Evolutionary conservation across 805 yeast species (phyloP).

Genomic region (Ogataea nitratoaversa): DNA sequence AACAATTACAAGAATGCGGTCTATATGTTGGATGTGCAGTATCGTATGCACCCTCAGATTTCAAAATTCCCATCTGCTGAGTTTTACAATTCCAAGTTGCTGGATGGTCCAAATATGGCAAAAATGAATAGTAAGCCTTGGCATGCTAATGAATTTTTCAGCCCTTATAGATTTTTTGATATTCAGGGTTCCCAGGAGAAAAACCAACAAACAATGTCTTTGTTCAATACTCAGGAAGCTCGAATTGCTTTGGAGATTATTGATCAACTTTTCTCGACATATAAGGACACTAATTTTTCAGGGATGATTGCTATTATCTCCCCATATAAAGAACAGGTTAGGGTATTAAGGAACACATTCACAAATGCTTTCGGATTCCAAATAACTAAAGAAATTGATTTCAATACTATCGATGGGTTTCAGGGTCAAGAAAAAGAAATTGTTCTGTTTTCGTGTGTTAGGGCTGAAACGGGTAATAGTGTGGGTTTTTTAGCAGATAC

Average conservation of each 20-base stretch:
- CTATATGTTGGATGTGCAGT: slow-evolving; percentile 80
- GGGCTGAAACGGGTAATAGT: slow-evolving; percentile 55
- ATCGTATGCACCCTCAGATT: slow-evolving; percentile 96
- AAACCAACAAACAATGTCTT: slow-evolving; percentile 62
- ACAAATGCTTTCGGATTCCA: slow-evolving; percentile 53
- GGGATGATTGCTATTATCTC: slow-evolving; percentile 88
- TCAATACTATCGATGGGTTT: slow-evolving; percentile 95
- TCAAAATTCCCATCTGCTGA: slow-evolving; percentile 81
- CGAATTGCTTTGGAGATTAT: slow-evolving; percentile 65
- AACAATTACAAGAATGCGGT: slow-evolving; percentile 55
- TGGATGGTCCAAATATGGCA: slow-evolving; percentile 77
- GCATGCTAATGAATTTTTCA: slow-evolving; percentile 56
- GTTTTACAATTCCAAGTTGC: slow-evolving; percentile 68
- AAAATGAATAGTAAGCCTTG: slow-evolving; percentile 60
- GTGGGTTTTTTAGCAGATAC: slow-evolving; percentile 90
- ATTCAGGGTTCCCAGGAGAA: slow-evolving; percentile 62
- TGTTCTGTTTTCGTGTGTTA: slow-evolving; percentile 90
- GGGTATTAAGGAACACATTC: slow-evolving; percentile 54
- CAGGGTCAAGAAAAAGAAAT: slow-evolving; percentile 98
- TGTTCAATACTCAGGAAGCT: slow-evolving; percentile 69
- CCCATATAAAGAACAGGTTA: slow-evolving; percentile 88
- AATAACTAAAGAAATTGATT: slow-evolving; percentile 67
- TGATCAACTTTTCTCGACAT: slow-evolving; percentile 44
- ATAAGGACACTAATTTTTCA: slow-evolving; percentile 49
- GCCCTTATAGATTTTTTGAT: slow-evolving; percentile 80